A percentile compares a stretch with the other conserved stretches of the same genome.
phyloP scores from a whole-genome alignment of 2,329 filamentous ascomycete genomes.

The Fusarium compactum region DNA sequence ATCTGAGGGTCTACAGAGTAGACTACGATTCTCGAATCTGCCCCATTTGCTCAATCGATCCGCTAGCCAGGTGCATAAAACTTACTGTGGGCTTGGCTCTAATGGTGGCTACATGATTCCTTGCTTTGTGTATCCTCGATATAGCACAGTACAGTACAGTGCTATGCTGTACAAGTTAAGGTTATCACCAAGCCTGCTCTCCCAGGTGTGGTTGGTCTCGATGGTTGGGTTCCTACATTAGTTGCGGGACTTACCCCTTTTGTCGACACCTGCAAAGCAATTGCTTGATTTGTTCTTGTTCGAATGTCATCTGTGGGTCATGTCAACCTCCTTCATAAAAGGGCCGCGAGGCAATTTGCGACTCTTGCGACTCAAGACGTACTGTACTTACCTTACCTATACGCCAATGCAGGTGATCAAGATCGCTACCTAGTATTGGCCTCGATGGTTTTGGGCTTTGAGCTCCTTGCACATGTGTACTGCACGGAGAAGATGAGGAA shows the following conservation, averaged over 20 bases:
- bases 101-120: slow-evolving; percentile 14
- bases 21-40: not conserved
- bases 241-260: slow-evolving; percentile 31
- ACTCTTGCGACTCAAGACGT: slow-evolving; percentile 15
- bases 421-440: not conserved
- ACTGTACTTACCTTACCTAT: not conserved
- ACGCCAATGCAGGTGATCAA: slow-evolving; percentile 18
- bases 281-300: slow-evolving; percentile 12
- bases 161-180: slow-evolving; percentile 7
- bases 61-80: not conserved
- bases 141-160: not conserved
- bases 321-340: slow-evolving; percentile 40
- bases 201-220: slow-evolving; percentile 17
- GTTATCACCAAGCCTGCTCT: slow-evolving; percentile 18
- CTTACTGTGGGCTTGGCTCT: not conserved
- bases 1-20: not conserved
- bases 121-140: slow-evolving; percentile 23
- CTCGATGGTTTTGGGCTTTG: not conserved
- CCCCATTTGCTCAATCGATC: not conserved
- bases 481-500: not conserved
- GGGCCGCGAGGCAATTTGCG: slow-evolving; percentile 33
- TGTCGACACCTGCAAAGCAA: slow-evolving; percentile 11
- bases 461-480: not conserved
- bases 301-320: slow-evolving; percentile 38
- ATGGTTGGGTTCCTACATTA: slow-evolving; percentile 40